phyloP scores from a whole-genome alignment of 306 rosid species.

The Fragaria iinumae region DNA sequence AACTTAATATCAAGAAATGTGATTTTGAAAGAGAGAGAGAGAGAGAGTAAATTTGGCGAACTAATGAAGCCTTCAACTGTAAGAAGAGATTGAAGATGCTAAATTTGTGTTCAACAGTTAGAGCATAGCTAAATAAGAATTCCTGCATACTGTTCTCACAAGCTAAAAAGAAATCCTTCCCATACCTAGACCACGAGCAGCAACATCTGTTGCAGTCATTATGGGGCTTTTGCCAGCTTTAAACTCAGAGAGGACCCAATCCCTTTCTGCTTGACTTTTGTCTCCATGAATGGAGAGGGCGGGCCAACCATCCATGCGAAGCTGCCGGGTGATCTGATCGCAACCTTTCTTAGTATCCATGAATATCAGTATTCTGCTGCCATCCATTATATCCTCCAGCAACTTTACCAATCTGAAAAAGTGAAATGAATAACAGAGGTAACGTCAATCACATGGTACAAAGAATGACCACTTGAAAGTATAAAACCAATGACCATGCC shows the following conservation, averaged over 20 bases:
- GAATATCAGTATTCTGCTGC: constrained; percentile 91
- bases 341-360: constrained; percentile 99
- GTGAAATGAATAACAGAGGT: constrained; percentile 25
- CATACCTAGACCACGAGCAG: constrained; percentile 96
- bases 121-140: constrained; percentile 21
- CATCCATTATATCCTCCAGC: constrained; percentile 97
- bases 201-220: constrained; percentile 99
- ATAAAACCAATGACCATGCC: constrained; percentile 22
- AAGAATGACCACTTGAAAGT: constrained; percentile 15
- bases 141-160: constrained; percentile 17
- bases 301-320: constrained; percentile 99
- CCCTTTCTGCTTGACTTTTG: constrained; percentile 99
- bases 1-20: not conserved
- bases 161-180: constrained; percentile 14
- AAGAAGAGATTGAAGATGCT: not conserved
- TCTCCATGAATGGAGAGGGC: constrained; percentile 98
- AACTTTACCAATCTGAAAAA: constrained; percentile 81
- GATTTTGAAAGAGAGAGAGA: not conserved
- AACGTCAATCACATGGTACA: constrained; percentile 21
- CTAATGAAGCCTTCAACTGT: not conserved
- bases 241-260: constrained; percentile 98
- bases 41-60: not conserved
- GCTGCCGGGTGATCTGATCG: constrained; percentile 91
- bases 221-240: constrained; percentile 97
- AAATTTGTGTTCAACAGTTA: not conserved